Evolutionary conservation across 495 filamentous ascomycete species (phyloP).

Genomic region (Aspergillus ostianus): DNA sequence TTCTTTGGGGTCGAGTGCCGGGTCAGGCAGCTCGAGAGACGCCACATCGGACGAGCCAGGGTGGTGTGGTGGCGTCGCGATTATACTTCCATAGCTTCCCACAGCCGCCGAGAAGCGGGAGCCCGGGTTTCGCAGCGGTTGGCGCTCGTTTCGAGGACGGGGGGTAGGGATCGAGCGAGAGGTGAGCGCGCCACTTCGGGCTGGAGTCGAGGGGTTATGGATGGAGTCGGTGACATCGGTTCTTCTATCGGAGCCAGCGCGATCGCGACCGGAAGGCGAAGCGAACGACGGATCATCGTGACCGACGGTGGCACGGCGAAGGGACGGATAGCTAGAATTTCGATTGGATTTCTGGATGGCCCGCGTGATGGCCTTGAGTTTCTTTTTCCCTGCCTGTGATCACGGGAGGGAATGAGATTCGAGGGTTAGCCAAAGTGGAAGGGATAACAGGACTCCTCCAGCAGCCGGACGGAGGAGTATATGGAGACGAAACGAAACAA

Average conservation of each 20-base stretch:
- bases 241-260: slow-evolving; percentile 21
- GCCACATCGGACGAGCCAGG: slow-evolving; percentile 38
- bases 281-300: slow-evolving; percentile 10
- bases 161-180: slow-evolving; percentile 31
- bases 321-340: slow-evolving; percentile 47
- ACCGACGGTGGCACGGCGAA: slow-evolving; percentile 20
- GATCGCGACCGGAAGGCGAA: slow-evolving; percentile 13
- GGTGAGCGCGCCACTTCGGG: slow-evolving; percentile 13
- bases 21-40: slow-evolving; percentile 67
- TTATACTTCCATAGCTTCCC: slow-evolving; percentile 73
- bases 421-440: background rate
- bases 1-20: slow-evolving; percentile 58
- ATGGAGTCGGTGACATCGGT: slow-evolving; percentile 20
- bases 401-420: background rate
- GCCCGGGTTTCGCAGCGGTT: slow-evolving; percentile 38
- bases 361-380: slow-evolving; percentile 74
- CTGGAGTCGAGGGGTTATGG: slow-evolving; percentile 13
- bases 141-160: slow-evolving; percentile 30
- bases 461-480: background rate
- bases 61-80: slow-evolving; percentile 56
- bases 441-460: background rate
- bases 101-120: slow-evolving; percentile 37
- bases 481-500: background rate
- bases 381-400: slow-evolving; percentile 73
- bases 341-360: slow-evolving; percentile 61